phyloP scores from a whole-genome alignment of 129 eudicot species.

The Flaveria bidentis region DNA sequence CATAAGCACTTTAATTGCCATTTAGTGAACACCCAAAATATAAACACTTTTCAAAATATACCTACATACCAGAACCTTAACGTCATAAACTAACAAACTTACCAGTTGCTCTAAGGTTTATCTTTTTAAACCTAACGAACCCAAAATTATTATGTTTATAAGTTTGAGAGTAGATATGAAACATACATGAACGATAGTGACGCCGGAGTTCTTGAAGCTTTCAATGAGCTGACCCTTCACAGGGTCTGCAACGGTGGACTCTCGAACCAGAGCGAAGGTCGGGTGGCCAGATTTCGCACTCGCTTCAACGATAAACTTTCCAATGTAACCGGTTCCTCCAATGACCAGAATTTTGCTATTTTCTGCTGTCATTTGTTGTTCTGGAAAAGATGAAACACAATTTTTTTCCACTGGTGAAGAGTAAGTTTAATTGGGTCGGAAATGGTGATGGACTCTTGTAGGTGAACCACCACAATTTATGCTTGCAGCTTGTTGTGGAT shows the following conservation, averaged over 20 bases:
- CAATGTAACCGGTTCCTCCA: conserved; percentile 83
- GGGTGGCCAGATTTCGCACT: conserved; percentile 65
- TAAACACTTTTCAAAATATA: too few species aligned
- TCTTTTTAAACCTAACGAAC: too few species aligned
- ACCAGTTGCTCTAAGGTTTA: too few species aligned
- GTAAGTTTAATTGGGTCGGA: background rate
- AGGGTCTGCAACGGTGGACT: conserved; percentile 54
- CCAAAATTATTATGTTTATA: background rate
- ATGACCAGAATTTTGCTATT: conserved; percentile 66
- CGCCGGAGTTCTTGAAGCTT: conserved; percentile 60
- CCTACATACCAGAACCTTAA: too few species aligned
- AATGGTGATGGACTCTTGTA: conserved; percentile 7
- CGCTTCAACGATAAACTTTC: conserved; percentile 62
- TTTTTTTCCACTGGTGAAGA: background rate
- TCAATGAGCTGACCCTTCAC: conserved; percentile 54
- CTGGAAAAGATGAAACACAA: too few species aligned
- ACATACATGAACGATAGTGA: conserved; percentile 49
- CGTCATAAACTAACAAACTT: too few species aligned
- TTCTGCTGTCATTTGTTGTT: conserved; percentile 39
- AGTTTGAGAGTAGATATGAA: background rate
- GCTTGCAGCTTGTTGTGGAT: conserved; percentile 13
- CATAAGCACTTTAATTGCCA: too few species aligned
- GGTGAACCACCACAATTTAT: conserved; percentile 19
- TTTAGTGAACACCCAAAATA: too few species aligned
- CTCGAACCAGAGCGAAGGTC: conserved; percentile 58